Evolutionary conservation across 163 green algal genomes (phyloP).

Genomic region (Coccomyxa subellipsoidea): DNA sequence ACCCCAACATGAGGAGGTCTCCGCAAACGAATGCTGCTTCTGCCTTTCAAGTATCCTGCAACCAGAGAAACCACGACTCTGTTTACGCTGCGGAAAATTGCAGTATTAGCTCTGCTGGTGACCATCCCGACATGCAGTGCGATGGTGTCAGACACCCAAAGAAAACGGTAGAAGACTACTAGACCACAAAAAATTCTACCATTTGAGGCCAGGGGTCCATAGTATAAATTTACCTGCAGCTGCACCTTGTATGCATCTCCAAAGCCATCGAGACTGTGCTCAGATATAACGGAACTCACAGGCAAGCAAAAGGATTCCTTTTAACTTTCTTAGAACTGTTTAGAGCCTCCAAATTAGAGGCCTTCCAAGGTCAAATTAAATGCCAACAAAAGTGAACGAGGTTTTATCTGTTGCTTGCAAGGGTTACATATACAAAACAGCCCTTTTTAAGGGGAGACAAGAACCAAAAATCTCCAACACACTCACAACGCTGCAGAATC

Average conservation of each 20-base stretch:
- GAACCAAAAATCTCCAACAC: not conserved
- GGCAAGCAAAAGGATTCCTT: no score
- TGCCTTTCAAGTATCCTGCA: not conserved
- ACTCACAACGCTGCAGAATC: not conserved
- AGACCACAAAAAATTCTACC: no score
- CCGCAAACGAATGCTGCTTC: not conserved
- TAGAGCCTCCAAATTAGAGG: no score
- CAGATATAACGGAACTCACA: no score
- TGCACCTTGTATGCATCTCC: not conserved
- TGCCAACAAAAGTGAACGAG: not conserved
- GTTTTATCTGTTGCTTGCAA: not conserved
- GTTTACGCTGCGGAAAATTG: not conserved
- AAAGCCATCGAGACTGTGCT: not conserved
- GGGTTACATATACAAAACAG: not conserved
- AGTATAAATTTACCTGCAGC: not conserved
- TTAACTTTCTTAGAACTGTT: no score
- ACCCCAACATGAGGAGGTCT: not conserved
- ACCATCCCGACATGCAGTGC: no score
- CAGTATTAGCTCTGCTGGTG: not conserved
- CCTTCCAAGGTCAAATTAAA: no score
- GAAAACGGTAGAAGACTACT: no score
- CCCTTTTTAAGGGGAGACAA: not conserved
- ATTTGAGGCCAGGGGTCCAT: no score
- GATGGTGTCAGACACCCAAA: no score
- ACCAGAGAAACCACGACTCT: not conserved